Evolutionary conservation across 192 early-diverging fungal genomes (phyloP), one percentile per base, ranked within the genome.

Genomic region (Entomortierella lignicola): DNA sequence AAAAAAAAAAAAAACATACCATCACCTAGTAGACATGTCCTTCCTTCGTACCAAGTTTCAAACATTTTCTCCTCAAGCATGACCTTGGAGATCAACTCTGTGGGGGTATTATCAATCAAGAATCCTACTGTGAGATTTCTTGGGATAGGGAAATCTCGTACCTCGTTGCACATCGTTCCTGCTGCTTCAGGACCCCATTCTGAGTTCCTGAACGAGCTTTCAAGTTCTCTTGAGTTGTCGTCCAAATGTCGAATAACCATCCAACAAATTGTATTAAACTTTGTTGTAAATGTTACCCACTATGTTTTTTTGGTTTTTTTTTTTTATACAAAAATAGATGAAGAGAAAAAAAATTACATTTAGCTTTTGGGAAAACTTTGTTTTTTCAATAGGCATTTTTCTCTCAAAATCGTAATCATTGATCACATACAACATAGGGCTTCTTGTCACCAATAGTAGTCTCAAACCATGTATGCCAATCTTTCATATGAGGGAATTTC

Each of bases 41-140:
- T 48, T 7, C 72, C 64, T 25, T 34, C 11, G 21, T 61, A 54
- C 71, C 71, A 73, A 0, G 71, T 73, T 20, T 66, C 63, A 26
- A 73, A 73, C 2, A 73, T 7, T 44, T 73, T 73, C 30, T 73
- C 71, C 42, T 73, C 71, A 0, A 73, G 63, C 64, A 74, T 74
- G 10, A 74, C 72, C 58, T 74, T 74, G 5, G 72, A 74, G n/a
- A 74, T 74, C 0, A 55, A 29, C 0, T 74, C 72, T 20, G 26
- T 37, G 5, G 72, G 64, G 25, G 72, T 74, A 4, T n/a, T 39
- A 53, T 74, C 72, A 43, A 66, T 66, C 51, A 74, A 31, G 30
- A 60, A 56, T 0, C 72, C 64, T 17, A 74, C 30, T 12, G 58
- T 61, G 42, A 60, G 25, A 15, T 30, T 27, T 1, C 29, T 56